Percentiles rank a stretch among this genome's conserved stretches.
phyloP scores from a whole-genome alignment of 1,284 basidiomycete species.

The Ustilago vetiveriae region DNA sequence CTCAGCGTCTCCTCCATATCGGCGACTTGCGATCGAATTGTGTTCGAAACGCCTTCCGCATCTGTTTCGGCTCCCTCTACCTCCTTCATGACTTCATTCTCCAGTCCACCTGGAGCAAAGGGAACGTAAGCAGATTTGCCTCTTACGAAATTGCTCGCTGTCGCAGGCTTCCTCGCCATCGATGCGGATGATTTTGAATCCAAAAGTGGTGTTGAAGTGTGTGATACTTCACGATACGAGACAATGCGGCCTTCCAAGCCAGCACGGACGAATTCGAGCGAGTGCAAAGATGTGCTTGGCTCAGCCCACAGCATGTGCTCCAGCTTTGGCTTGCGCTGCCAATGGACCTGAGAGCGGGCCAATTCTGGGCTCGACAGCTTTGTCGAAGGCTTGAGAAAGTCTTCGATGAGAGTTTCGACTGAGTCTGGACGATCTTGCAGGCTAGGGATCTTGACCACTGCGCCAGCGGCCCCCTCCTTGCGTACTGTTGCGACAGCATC shows the following conservation, averaged over 20 bases:
- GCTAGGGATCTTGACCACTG: neutral
- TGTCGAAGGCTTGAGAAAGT: constrained; percentile 28
- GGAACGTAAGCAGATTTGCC: constrained; percentile 92
- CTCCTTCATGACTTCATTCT: constrained; percentile 48
- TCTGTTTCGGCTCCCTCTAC: constrained; percentile 15
- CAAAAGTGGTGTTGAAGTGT: constrained; percentile 28
- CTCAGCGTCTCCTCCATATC: constrained; percentile 47
- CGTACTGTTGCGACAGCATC: constrained; percentile 21
- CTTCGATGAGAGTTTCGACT: constrained; percentile 19
- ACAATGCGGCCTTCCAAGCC: constrained; percentile 61
- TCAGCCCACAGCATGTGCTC: constrained; percentile 55
- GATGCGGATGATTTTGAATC: constrained; percentile 71
- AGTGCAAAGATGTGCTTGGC: constrained; percentile 46
- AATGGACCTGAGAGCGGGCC: constrained; percentile 37
- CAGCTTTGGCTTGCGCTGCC: constrained; percentile 42
- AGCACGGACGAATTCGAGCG: constrained; percentile 62
- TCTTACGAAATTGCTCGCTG: constrained; percentile 81
- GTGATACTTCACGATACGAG: constrained; percentile 52
- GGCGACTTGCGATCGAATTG: constrained; percentile 24
- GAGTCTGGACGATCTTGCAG: constrained; percentile 7
- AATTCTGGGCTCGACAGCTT: constrained; percentile 24
- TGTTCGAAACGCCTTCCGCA: constrained; percentile 17
- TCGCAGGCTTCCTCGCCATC: constrained; percentile 80
- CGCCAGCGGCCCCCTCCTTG: neutral
- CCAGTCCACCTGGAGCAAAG: constrained; percentile 48